phyloP scores from a whole-genome alignment of 495 filamentous ascomycete species.

The Penicillium soppii region DNA sequence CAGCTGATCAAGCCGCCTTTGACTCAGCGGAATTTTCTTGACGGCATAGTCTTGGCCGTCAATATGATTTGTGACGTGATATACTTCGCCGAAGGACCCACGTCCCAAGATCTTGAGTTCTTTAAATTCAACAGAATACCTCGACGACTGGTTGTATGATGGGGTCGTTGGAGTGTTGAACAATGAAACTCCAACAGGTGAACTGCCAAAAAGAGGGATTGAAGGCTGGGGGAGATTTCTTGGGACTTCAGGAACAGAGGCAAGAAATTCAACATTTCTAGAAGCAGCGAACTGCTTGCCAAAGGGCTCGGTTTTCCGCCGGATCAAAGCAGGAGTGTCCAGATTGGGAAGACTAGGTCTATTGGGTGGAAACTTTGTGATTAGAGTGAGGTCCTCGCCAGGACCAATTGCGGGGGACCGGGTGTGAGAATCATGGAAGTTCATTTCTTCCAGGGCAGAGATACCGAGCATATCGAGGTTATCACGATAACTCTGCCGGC shows the following conservation, averaged over 20 bases:
- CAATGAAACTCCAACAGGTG: constrained; percentile 35
- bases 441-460: constrained; percentile 37
- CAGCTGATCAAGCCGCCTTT: constrained; percentile 45
- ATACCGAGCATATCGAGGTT: constrained; percentile 42
- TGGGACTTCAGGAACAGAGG: constrained; percentile 24
- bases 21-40: constrained; percentile 54
- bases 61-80: constrained; percentile 50
- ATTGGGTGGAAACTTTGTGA: constrained; percentile 15
- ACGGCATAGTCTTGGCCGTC: constrained; percentile 53
- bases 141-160: constrained; percentile 26
- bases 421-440: constrained; percentile 20
- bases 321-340: constrained; percentile 11
- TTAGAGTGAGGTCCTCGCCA: constrained; percentile 22
- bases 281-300: constrained; percentile 18
- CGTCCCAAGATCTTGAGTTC: constrained; percentile 47
- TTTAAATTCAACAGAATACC: constrained; percentile 44
- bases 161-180: constrained; percentile 23
- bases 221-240: constrained; percentile 20
- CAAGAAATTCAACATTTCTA: constrained; percentile 17
- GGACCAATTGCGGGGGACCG: constrained; percentile 15
- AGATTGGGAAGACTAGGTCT: constrained; percentile 2
- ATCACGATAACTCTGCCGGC: constrained; percentile 44
- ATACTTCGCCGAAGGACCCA: constrained; percentile 55
- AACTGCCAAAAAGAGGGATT: constrained; percentile 33
- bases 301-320: constrained; percentile 10